These are phyloP conservation scores for Astrothelium subdiscretum DNA, from an alignment of 495 filamentous ascomycete genomes.

Conservation along the genomic window DNA sequence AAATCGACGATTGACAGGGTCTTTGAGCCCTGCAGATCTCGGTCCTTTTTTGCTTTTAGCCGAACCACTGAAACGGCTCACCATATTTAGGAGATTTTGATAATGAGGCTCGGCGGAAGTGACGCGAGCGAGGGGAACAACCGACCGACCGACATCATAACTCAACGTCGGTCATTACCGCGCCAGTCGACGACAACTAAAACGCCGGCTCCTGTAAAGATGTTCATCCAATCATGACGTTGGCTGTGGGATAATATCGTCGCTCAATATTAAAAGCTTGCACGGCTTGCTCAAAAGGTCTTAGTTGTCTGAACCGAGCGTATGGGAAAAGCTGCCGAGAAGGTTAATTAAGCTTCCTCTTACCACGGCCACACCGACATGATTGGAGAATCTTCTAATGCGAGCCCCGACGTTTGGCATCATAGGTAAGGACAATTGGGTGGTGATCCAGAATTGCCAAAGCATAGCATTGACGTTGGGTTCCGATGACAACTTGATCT, in stretches of 20 bases:
- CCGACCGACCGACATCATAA: no score
- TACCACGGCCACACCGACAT: no score
- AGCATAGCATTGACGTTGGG: no score
- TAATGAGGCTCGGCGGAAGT: neutral
- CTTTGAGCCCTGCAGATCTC: neutral
- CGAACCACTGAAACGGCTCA: no score
- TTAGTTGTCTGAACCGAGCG: neutral
- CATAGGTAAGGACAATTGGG: no score
- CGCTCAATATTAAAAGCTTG: neutral
- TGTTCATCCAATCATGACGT: neutral
- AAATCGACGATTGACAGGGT: neutral
- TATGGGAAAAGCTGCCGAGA: neutral
- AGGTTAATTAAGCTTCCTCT: neutral
- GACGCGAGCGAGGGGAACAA: no score
- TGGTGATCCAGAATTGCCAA: no score
- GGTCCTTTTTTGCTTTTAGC: neutral
- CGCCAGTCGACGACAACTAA: neutral
- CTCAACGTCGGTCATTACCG: no score
- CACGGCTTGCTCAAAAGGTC: neutral
- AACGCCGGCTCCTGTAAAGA: neutral
- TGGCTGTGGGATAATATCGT: neutral
- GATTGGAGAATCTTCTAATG: no score
- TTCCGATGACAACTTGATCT: no score
- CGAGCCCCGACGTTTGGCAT: no score
- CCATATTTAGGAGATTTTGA: no score